phyloP scores from a whole-genome alignment of 2,329 filamentous ascomycete species.

The Arthrobotrys iridis region DNA sequence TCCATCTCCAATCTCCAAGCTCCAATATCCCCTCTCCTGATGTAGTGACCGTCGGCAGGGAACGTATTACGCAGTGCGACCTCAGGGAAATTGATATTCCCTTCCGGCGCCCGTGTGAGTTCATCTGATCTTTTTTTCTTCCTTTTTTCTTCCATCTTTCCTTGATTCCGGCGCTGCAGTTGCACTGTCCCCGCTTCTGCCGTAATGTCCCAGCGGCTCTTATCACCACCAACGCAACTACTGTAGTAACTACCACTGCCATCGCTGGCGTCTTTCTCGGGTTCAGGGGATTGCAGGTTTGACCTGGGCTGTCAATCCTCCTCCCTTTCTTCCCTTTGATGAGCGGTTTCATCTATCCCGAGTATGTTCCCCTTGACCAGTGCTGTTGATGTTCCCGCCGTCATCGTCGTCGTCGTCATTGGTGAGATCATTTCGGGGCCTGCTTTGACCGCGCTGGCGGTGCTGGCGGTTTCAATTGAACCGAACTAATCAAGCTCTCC shows the following conservation, averaged over 20 bases:
- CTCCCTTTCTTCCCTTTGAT: background rate
- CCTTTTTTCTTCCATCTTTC: background rate
- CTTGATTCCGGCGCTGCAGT: background rate
- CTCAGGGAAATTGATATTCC: conserved; percentile 44
- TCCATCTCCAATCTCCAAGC: background rate
- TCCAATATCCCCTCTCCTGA: background rate
- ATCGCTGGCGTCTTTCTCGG: conserved; percentile 2
- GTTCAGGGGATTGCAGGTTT: conserved; percentile 26
- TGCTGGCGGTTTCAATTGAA: background rate
- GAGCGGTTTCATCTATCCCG: conserved; percentile 2
- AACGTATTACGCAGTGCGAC: conserved; percentile 40
- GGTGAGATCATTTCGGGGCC: conserved; percentile 13
- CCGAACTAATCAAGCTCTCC: background rate
- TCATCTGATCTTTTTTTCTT: conserved; percentile 33
- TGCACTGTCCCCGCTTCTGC: conserved; percentile 42
- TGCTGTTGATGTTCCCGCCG: background rate
- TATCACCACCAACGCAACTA: conserved; percentile 24
- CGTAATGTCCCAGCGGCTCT: conserved; percentile 17
- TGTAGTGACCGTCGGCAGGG: conserved; percentile 29
- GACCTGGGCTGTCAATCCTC: conserved; percentile 5
- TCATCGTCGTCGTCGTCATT: conserved; percentile 2
- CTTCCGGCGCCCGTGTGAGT: conserved; percentile 30
- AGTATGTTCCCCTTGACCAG: background rate
- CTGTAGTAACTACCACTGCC: background rate
- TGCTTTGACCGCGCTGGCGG: no score